Percentiles rank a stretch among this genome's conserved stretches.
These are phyloP conservation scores for Fusarium cicatricum DNA, from an alignment of 2,329 filamentous ascomycete genomes.

Conservation along the genomic window DNA sequence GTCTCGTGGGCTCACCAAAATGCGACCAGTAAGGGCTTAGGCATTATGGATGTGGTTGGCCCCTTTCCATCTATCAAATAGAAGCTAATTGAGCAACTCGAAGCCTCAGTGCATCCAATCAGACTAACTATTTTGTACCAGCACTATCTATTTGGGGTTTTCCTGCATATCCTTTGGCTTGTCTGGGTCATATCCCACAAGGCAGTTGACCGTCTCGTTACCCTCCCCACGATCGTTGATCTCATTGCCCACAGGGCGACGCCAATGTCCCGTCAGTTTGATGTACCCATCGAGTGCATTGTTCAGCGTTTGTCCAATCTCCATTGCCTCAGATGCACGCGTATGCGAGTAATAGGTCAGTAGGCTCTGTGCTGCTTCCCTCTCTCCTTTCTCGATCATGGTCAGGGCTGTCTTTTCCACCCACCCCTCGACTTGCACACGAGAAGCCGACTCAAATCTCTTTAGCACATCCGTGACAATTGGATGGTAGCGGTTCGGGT, in stretches of 20 bases:
- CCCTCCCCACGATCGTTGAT: conserved; percentile 38
- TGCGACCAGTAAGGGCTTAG: too few species aligned
- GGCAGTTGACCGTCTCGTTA: conserved; percentile 36
- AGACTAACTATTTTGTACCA: background rate
- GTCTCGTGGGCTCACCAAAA: too few species aligned
- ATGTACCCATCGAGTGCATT: conserved; percentile 37
- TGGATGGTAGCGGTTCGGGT: conserved; percentile 28
- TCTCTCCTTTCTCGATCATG: conserved; percentile 26
- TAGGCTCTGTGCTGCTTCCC: conserved; percentile 22
- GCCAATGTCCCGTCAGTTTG: conserved; percentile 33
- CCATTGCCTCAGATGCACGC: conserved; percentile 25
- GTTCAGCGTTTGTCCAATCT: conserved; percentile 27
- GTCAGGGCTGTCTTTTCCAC: conserved; percentile 32
- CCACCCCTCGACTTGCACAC: conserved; percentile 23
- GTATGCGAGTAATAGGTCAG: conserved; percentile 38
- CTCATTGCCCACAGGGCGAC: conserved; percentile 26
- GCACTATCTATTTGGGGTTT: background rate
- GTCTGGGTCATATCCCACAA: conserved; percentile 36
- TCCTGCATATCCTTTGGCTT: conserved; percentile 24
- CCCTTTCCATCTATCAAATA: too few species aligned
- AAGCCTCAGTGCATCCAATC: background rate
- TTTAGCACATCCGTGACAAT: conserved; percentile 23
- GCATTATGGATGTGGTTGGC: too few species aligned
- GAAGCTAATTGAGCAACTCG: too few species aligned
- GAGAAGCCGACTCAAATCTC: conserved; percentile 28